Conservation (phyloP, 371 early-diverging fungal genomes). For the Apophysomyces sp. region DNA sequence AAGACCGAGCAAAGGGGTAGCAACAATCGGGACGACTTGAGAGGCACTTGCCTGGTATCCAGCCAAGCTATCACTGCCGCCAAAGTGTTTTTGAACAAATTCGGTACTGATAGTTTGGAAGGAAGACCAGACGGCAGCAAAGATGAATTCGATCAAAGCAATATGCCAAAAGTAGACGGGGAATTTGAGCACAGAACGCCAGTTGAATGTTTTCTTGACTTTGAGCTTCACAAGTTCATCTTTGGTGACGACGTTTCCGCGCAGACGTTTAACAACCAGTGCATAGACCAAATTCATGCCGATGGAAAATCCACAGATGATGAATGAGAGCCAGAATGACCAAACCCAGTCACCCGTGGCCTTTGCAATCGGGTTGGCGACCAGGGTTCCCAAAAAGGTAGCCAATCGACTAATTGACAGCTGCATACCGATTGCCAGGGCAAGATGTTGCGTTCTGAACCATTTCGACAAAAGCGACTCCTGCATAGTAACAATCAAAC, state of each 20-base stretch:
- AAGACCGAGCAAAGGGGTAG: slow-evolving; percentile 55
- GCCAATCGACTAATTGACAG: slow-evolving; percentile 53
- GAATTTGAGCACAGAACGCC: slow-evolving; percentile 42
- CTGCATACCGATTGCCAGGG: slow-evolving; percentile 48
- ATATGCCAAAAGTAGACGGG: slow-evolving; percentile 52
- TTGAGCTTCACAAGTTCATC: slow-evolving; percentile 25
- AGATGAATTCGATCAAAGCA: slow-evolving; percentile 43
- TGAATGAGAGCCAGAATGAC: slow-evolving; percentile 52
- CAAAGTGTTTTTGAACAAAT: slow-evolving; percentile 39
- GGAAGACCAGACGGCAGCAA: slow-evolving; percentile 56
- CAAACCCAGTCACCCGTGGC: slow-evolving; percentile 50
- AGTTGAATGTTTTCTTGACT: slow-evolving; percentile 38
- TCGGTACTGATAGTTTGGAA: slow-evolving; percentile 55
- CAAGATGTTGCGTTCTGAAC: slow-evolving; percentile 47
- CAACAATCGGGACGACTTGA: slow-evolving; percentile 53
- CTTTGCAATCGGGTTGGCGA: slow-evolving; percentile 39
- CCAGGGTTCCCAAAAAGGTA: slow-evolving; percentile 50
- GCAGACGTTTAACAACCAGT: slow-evolving; percentile 34
- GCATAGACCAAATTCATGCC: slow-evolving; percentile 48
- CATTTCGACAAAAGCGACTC: slow-evolving; percentile 58
- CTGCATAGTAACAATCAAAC: slow-evolving; percentile 58
- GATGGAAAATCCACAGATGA: slow-evolving; percentile 46
- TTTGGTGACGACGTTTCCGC: slow-evolving; percentile 24
- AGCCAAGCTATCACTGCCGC: slow-evolving; percentile 34
- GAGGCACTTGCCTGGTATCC: slow-evolving; percentile 56